Evolutionary conservation across 768 basidiomycete genomes (phyloP).

Genomic region (Podaxis sp.): DNA sequence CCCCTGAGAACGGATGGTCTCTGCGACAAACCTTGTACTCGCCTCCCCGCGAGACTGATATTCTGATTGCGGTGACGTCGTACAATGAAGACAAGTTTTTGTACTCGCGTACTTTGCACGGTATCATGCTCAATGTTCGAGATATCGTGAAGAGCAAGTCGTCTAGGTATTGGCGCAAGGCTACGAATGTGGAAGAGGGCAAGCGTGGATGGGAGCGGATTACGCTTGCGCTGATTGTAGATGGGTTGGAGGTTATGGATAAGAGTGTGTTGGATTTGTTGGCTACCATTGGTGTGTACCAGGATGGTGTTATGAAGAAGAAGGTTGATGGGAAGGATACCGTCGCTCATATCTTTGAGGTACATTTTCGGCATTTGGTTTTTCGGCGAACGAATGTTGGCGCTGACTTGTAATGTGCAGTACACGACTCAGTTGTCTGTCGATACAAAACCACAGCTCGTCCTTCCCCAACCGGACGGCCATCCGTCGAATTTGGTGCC

Average conservation of each 20-base stretch:
- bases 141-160: conserved; percentile 92
- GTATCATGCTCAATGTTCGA: conserved; percentile 91
- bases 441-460: conserved; percentile 83
- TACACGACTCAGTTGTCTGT: conserved; percentile 96
- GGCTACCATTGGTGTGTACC: conserved; percentile 83
- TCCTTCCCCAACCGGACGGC: conserved; percentile 88
- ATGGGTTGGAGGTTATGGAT: conserved; percentile 89
- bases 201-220: conserved; percentile 83
- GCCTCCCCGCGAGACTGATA: conserved; percentile 63
- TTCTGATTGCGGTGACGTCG: conserved; percentile 88
- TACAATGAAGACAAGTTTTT: conserved; percentile 85
- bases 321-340: conserved; percentile 78
- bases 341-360: conserved; percentile 84
- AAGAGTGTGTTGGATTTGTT: conserved; percentile 81
- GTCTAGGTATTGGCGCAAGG: conserved; percentile 73
- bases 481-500: conserved; percentile 84
- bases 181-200: conserved; percentile 65
- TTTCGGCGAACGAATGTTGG: background rate
- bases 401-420: conserved; percentile 29
- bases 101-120: conserved; percentile 81
- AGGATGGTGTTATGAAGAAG: conserved; percentile 90
- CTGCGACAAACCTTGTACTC: conserved; percentile 73
- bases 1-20: conserved; percentile 67
- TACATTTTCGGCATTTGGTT: background rate
- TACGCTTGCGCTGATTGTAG: conserved; percentile 77